These are phyloP conservation scores for Inga oerstediana DNA, from an alignment of 306 rosid species.

Conservation along the genomic window DNA sequence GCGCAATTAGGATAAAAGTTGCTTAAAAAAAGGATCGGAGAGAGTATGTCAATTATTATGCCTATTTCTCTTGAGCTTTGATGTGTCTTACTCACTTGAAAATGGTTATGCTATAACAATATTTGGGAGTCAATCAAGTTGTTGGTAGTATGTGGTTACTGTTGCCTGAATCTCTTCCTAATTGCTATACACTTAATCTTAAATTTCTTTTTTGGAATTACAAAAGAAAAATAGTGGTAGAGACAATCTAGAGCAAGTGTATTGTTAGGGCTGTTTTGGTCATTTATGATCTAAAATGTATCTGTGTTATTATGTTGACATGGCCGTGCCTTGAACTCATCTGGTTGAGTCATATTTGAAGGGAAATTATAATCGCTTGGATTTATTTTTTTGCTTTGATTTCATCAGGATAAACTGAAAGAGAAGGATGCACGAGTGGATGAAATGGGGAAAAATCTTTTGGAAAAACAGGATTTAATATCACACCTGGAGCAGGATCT, in stretches of 20 bases:
- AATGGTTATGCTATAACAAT: neutral
- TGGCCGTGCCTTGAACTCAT: neutral
- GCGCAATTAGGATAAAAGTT: too few species aligned
- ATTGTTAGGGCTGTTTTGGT: neutral
- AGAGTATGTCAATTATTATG: neutral
- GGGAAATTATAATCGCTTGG: neutral
- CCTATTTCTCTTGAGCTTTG: neutral
- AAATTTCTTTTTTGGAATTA: neutral
- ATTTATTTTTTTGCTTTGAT: constrained; percentile 10
- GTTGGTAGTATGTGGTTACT: neutral
- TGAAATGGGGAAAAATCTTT: constrained; percentile 54
- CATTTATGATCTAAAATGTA: neutral
- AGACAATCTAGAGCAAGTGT: neutral
- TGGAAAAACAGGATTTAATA: constrained; percentile 58
- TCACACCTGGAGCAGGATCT: constrained; percentile 69
- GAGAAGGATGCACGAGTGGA: constrained; percentile 67
- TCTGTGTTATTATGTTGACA: neutral
- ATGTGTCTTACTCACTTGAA: neutral
- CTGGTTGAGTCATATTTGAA: neutral
- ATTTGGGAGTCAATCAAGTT: neutral
- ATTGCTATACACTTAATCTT: neutral
- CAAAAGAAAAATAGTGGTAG: neutral
- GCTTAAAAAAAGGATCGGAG: too few species aligned
- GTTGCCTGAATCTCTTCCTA: neutral
- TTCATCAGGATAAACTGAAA: constrained; percentile 64